Evolutionary conservation across 257 asterid species (phyloP), one percentile per base, ranked within the genome.

Genomic region (Solanum clarkiae): DNA sequence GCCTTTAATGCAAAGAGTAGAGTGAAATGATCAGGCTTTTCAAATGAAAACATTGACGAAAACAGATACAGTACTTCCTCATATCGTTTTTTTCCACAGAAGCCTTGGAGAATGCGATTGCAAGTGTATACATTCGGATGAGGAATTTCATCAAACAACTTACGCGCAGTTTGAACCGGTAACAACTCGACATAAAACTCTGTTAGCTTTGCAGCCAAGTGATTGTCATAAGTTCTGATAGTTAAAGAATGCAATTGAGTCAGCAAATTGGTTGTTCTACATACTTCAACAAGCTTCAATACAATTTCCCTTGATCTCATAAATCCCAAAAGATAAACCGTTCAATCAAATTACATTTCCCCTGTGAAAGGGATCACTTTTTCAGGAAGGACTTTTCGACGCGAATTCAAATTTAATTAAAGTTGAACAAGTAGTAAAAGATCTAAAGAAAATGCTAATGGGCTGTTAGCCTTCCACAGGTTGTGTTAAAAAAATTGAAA

Each of bases 141-240:
- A 71, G 95, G 93, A 88, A 83, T 93, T 93, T 93, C 99, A 26
- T 93, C 98, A 88, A 96, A 91, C 94, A 96, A 84, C 32, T 94
- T 91, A 87, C 91, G 91, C 5, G 87, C 87, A 17, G 87, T 83
- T 32, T 66, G 60, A 15, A 65, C 17, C 3, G 85, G 75, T 16
- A 86, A 42, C 65, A 88, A 84, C 16, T 87, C 82, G 2, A 85
- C 45, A 11, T 87, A 90, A 0, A 86, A 36, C 63, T 86, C 57
- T 56, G 85, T 81, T 57, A 92, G 88, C 65, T 86, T 89, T 11
- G 88, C 87, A 5, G 91, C 91, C 26, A 89, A 87, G 54, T 80
- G n/a, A 42, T 66, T 13, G 79, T 88, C 84, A 12, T 81, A 82
- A 53, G 90, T 55, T 90, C 90, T 94, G 84, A 91, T 84, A 81